Percentiles rank a stretch among this genome's conserved stretches.
Conservation (phyloP, 2,329 filamentous ascomycete species). For the Dothistroma septosporum region DNA sequence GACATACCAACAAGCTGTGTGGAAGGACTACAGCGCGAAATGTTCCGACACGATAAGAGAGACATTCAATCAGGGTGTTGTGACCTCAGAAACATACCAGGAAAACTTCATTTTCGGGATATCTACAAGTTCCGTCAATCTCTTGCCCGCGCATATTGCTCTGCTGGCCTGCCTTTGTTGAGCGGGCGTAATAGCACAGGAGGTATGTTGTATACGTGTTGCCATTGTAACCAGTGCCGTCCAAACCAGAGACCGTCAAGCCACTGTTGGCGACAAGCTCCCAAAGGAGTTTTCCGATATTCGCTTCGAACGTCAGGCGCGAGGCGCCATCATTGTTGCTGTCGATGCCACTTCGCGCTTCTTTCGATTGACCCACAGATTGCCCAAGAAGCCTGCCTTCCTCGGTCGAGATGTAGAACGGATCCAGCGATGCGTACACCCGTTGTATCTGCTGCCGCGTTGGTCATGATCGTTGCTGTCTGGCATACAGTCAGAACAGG, state of each 20-base stretch:
- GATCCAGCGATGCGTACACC: not conserved
- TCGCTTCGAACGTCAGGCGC: not conserved
- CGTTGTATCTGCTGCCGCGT: not conserved
- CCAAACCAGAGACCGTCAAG: not conserved
- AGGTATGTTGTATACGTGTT: not conserved
- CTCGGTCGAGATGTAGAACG: not conserved
- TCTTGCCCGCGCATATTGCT: not conserved
- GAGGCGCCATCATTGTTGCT: not conserved
- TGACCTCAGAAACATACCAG: too few relatives aligned
- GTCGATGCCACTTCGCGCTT: not conserved
- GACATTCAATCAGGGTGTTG: too few relatives aligned
- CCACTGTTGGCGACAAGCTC: not conserved
- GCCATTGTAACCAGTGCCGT: not conserved
- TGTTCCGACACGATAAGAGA: too few relatives aligned
- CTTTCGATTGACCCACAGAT: not conserved
- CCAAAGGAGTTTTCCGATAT: not conserved
- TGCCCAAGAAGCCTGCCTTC: not conserved
- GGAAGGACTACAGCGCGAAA: too few relatives aligned
- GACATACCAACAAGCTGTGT: too few relatives aligned
- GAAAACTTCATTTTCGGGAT: too few relatives aligned
- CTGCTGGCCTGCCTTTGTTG: not conserved
- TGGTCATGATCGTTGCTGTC: not conserved
- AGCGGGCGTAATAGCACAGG: too few relatives aligned
- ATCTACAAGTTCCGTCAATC: not conserved
- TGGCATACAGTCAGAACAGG: not conserved